These are phyloP conservation scores for Yamadazyma triangularis DNA, from an alignment of 1,139 yeast genomes.

Conservation along the genomic window DNA sequence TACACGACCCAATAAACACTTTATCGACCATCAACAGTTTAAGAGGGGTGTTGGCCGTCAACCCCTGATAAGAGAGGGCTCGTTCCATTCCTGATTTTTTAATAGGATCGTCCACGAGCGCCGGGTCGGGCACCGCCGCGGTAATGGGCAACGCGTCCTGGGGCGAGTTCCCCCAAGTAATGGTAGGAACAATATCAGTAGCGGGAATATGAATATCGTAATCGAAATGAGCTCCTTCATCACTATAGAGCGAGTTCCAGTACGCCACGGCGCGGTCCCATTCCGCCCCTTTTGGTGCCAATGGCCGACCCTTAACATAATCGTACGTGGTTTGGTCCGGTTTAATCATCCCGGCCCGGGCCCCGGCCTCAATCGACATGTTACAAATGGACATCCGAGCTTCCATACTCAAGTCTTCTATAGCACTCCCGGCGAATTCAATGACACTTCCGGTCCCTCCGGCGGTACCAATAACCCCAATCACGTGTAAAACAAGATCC, in stretches of 20 bases:
- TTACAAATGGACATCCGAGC: conserved; percentile 99
- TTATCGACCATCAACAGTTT: conserved; percentile 74
- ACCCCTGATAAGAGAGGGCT: conserved; percentile 89
- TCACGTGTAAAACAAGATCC: conserved; percentile 89
- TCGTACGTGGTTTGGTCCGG: conserved; percentile 88
- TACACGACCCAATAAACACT: conserved; percentile 96
- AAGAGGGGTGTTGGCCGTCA: conserved; percentile 77
- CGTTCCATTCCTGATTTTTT: conserved; percentile 83
- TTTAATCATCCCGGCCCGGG: conserved; percentile 98
- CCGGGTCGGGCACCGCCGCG: conserved; percentile 86
- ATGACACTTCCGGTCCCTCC: conserved; percentile 98
- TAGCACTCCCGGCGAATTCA: conserved; percentile 95
- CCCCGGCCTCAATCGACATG: conserved; percentile 98
- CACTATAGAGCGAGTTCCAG: conserved; percentile 87
- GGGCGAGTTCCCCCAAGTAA: conserved; percentile 99
- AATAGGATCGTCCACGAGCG: conserved; percentile 64
- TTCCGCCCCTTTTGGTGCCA: conserved; percentile 88
- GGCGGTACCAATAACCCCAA: conserved; percentile 96
- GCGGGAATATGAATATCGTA: conserved; percentile 78
- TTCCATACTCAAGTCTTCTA: conserved; percentile 86
- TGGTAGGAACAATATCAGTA: conserved; percentile 85
- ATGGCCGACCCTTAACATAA: conserved; percentile 87
- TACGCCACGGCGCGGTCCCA: conserved; percentile 92
- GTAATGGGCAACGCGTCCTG: conserved; percentile 97
- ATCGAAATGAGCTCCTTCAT: conserved; percentile 86